Base-by-base conservation (phyloP, 1,284 basidiomycete species). In the Volvariella volvacea region DNA sequence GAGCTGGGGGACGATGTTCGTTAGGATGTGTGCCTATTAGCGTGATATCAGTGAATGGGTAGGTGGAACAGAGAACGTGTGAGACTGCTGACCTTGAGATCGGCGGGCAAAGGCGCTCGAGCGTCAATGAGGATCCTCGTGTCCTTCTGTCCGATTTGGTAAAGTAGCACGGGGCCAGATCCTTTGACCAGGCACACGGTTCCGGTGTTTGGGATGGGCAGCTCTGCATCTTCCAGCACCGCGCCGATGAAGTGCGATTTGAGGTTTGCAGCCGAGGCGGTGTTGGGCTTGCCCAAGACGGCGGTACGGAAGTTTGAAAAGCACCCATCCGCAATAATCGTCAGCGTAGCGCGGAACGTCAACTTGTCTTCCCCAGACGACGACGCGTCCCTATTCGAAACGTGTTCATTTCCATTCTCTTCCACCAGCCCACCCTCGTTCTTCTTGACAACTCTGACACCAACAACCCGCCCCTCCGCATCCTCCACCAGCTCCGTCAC, bases 101-200 rank as follows among this genome's bases (percentile, higher is more conserved):
- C 85, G 4, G 80, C 70, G 0, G 95, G 94, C 36, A 96, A 71
- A 33, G 92, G 92, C 4, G 78, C 73, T 56, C 92, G 90, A 43
- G 98, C 77, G 65, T 98, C 94, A 48, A 98, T 80, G 46, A 99
- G 78, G 68, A 99, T 93, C 32, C 95, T 80, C 10, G 92, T 97
- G 47, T 69, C 66, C 50, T 62, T 62, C 50, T 66, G 55, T 2
- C 63, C 65, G 42, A 97, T 93, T 64, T 93, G 91, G 67, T 95
- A 97, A 43, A 94, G 66, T 36, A 97, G 70, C n/a, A 93, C 88
- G 8, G 91, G 91, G 0, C 92, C 92, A 46, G 73, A 69, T 17
- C 73, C 71, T 59, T 80, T 68, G 50, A 83, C 80, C 15, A 96
- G 75, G 19, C 80, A 80, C 38, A 95, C 92, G 15, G 91, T 95